Evolutionary conservation across 192 early-diverging fungal species (phyloP), one percentile per base, ranked within the genome.

Genomic region (Backusella sp.): DNA sequence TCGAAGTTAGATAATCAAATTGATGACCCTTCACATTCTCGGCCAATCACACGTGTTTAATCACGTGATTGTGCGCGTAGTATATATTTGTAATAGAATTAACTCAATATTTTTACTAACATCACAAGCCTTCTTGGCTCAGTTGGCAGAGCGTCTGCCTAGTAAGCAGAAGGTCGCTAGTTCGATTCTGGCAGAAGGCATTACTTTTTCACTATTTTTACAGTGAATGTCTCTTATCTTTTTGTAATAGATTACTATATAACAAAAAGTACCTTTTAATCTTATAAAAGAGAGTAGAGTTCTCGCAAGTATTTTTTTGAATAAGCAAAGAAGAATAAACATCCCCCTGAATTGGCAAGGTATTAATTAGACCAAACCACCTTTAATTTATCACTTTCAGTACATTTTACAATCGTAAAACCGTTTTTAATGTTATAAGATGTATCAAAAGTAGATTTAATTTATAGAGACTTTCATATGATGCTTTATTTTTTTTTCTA

Each of bases 71-170:
- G 42, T 44, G 42, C 42, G 15, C 42, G 15, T 44, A 44, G 42
- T 17, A 3, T 0, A 0, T 0, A 17, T 44, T 17, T 44, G 1
- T 1, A 0, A 37, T 44, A 3, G 14, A 44, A 2, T n/a, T 49
- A 5, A 44, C 15, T n/a, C 19, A 19, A 0, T 44, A 12, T 0
- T 15, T 17, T 4, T 4, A 0, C 4, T 7, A 32, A n/a, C 23
- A 28, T 65, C n/a, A 37, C 4, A 70, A 28, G 77, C 77, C 77
- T 78, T 78, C 77, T 78, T 78, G 77, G 77, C 78, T 79, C 78
- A 79, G 78, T 79, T 79, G 78, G 78, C 73, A 79, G 78, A 79
- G 78, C 78, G 78, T 79, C 74, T 76, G 78, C 78, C 78, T 79
- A 79, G 78, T 79, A 79, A 79, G 78, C 78, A 76, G 74, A 79